Evolutionary conservation across 2,329 filamentous ascomycete species (phyloP).

Genomic region (Trichoderma sp.): DNA sequence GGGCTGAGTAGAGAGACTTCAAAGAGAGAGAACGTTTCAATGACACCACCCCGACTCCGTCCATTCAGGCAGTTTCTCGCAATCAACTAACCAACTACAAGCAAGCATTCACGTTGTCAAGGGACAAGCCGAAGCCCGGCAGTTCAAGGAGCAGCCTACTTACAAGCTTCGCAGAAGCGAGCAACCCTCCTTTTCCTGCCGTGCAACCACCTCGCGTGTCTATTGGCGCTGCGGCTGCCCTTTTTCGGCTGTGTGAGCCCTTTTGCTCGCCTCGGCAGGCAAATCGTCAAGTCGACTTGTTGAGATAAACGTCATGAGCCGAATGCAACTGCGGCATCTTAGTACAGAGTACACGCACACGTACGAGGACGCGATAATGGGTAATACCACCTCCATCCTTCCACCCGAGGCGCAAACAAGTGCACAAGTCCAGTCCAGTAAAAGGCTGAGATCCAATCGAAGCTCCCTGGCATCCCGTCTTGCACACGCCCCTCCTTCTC

Average conservation of each 20-base stretch:
- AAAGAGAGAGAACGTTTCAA: neutral
- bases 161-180: neutral
- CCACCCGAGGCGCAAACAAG: conserved; percentile 7
- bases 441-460: neutral
- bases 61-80: neutral
- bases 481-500: neutral
- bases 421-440: neutral
- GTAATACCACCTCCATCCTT: neutral
- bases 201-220: conserved; percentile 4
- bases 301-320: neutral
- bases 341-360: neutral
- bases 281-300: conserved; percentile 3
- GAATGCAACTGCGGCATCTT: neutral
- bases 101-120: neutral
- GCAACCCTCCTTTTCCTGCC: neutral
- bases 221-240: neutral
- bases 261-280: neutral
- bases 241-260: conserved; percentile 3
- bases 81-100: neutral
- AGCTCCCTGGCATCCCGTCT: neutral
- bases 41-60: neutral
- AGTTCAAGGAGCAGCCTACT: neutral
- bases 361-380: neutral
- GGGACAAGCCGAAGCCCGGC: conserved; percentile 11
- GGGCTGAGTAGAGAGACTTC: neutral